A percentile compares a stretch with the other conserved stretches of the same genome.
Conservation (phyloP, 1,284 basidiomycete species). For the Puccinia horiana region DNA sequence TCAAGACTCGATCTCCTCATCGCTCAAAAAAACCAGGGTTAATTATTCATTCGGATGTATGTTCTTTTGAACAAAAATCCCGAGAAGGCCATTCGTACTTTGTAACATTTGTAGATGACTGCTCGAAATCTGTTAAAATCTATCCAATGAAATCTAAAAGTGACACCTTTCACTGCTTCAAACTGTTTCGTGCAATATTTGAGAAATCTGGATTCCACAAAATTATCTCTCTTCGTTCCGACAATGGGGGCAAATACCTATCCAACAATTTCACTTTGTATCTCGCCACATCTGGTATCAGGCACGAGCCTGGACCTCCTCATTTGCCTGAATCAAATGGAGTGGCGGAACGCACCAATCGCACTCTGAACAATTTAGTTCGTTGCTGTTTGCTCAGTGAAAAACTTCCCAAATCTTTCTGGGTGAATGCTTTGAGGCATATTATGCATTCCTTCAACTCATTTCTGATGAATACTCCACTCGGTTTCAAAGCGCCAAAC, state of each 20-base stretch:
- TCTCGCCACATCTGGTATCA: not conserved
- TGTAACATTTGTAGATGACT: conserved; percentile 1
- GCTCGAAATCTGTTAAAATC: not conserved
- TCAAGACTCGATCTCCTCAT: not conserved
- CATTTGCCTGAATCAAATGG: conserved; percentile 2
- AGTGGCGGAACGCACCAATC: conserved; percentile 1
- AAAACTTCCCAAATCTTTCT: conserved; percentile 5
- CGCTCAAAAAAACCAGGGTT: not conserved
- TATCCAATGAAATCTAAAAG: conserved; percentile 25
- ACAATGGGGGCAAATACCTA: conserved; percentile 17
- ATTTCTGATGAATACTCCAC: not conserved
- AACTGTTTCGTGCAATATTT: conserved; percentile 56
- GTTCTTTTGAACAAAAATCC: not conserved
- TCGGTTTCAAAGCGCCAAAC: conserved; percentile 1
- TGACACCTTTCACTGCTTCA: conserved; percentile 56
- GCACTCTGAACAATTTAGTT: not conserved
- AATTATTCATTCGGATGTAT: conserved; percentile 25
- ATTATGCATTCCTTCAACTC: conserved; percentile 7
- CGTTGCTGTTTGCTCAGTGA: conserved; percentile 5
- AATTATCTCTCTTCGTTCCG: not conserved
- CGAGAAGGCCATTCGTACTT: not conserved
- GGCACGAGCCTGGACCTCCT: not conserved
- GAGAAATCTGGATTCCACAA: conserved; percentile 52
- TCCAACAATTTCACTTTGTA: not conserved
- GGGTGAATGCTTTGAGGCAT: conserved; percentile 2